Percentiles rank a stretch among this genome's conserved stretches.
phyloP scores from a whole-genome alignment of 305 asterid genomes.

The Solanum hybrid region DNA sequence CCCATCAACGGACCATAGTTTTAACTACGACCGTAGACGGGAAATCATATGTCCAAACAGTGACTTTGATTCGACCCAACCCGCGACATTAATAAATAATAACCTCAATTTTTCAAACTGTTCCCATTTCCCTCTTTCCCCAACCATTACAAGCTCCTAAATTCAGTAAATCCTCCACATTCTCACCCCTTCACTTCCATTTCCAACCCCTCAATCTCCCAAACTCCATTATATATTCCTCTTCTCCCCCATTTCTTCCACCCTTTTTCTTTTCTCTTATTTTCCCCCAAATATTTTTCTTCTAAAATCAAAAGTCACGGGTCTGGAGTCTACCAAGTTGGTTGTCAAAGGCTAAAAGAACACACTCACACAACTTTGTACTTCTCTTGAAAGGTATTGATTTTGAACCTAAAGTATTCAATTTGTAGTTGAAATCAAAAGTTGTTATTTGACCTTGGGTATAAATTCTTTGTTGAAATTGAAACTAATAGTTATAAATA shows the following conservation, averaged over 20 bases:
- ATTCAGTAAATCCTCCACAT: background rate
- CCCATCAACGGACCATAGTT: too few species aligned
- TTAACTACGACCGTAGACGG: too few species aligned
- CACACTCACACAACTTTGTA: background rate
- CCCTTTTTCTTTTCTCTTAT: background rate
- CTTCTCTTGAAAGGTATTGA: background rate
- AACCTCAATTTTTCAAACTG: rapidly evolving
- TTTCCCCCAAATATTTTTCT: background rate
- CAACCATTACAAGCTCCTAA: too few species aligned
- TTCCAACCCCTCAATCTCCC: background rate
- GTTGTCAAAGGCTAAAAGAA: background rate
- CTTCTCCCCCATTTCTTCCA: background rate
- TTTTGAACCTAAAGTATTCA: background rate
- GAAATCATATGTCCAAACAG: too few species aligned
- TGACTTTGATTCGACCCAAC: too few species aligned
- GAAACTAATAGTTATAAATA: too few species aligned
- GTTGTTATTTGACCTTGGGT: too few species aligned
- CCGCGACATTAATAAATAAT: too few species aligned
- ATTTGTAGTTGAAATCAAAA: too few species aligned
- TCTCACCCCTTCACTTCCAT: background rate
- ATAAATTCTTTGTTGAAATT: too few species aligned
- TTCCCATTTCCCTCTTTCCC: too few species aligned
- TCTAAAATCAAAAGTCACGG: background rate
- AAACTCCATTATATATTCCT: background rate
- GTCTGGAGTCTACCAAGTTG: background rate